These are phyloP conservation scores for Oryza meyeriana DNA, from an alignment of 176 grass and related monocot genomes.

Conservation along the genomic window DNA sequence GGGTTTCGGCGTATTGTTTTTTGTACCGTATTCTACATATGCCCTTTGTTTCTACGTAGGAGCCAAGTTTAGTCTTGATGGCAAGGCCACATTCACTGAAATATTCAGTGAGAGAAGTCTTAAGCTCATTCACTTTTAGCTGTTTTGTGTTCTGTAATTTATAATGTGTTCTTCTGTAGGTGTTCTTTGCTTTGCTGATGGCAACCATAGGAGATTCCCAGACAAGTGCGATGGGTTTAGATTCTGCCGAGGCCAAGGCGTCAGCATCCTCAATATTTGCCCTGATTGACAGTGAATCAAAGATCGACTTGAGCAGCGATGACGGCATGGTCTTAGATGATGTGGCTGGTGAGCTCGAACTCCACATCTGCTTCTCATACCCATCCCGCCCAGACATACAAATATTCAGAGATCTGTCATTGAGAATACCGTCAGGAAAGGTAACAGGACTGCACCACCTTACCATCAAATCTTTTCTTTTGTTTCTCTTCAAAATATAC, in stretches of 20 bases:
- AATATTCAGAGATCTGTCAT: constrained; percentile 46
- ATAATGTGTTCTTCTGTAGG: constrained; percentile 23
- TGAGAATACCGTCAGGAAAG: constrained; percentile 51
- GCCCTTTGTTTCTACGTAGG: constrained; percentile 54
- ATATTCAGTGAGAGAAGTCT: constrained; percentile 43
- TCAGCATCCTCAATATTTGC: constrained; percentile 56
- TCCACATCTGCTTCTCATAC: constrained; percentile 57
- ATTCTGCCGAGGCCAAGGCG: constrained; percentile 43
- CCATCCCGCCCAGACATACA: constrained; percentile 44
- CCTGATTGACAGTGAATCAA: constrained; percentile 46
- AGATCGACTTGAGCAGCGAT: constrained; percentile 34
- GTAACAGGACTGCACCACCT: constrained; percentile 2
- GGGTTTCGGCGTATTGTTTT: constrained; percentile 50
- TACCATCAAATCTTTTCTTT: neutral
- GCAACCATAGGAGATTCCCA: constrained; percentile 46
- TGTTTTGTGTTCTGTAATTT: neutral
- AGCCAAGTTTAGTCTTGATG: constrained; percentile 38
- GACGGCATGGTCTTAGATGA: constrained; percentile 33
- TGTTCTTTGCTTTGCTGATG: constrained; percentile 48
- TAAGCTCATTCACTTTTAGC: neutral
- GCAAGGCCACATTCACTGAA: constrained; percentile 49
- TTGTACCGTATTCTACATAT: constrained; percentile 46
- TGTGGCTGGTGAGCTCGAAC: constrained; percentile 47
- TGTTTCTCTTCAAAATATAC: neutral
- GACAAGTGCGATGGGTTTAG: constrained; percentile 41